Conservation (phyloP, 2,329 filamentous ascomycete species). For the Ceratocystis cacaofunesta region DNA sequence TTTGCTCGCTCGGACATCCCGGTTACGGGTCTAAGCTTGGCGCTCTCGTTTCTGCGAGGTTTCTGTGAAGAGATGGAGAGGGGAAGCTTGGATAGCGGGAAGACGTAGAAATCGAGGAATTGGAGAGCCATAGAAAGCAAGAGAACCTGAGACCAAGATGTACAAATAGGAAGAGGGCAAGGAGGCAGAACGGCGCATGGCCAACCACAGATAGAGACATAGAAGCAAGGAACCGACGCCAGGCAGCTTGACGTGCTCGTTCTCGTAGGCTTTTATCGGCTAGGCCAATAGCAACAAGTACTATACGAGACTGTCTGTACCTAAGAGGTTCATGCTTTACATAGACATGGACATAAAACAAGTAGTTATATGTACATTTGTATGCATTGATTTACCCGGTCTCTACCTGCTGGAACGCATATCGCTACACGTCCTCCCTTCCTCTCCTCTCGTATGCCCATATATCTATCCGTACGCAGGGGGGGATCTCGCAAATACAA, state of each 20-base stretch:
- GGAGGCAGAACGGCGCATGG: neutral
- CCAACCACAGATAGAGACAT: neutral
- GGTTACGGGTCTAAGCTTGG: constrained; percentile 2
- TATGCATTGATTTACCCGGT: neutral
- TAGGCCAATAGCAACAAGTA: neutral
- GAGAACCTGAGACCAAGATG: neutral
- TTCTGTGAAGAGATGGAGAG: neutral
- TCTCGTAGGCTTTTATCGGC: neutral
- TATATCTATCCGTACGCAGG: too few relatives aligned
- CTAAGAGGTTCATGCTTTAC: neutral
- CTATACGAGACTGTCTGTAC: neutral
- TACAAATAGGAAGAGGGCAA: neutral
- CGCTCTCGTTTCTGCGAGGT: neutral
- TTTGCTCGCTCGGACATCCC: constrained; percentile 1
- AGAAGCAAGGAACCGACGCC: neutral
- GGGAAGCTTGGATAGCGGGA: neutral
- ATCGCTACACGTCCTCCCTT: too few relatives aligned
- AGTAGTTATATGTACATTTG: neutral
- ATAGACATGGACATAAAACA: neutral
- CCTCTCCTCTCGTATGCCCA: too few relatives aligned
- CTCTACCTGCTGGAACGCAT: too few relatives aligned
- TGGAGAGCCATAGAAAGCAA: neutral
- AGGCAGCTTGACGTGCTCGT: neutral
- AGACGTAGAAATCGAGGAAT: neutral
- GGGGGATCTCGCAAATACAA: too few relatives aligned